Conservation (phyloP, 805 yeast species). For the Saccharomycopsis babjevae region DNA sequence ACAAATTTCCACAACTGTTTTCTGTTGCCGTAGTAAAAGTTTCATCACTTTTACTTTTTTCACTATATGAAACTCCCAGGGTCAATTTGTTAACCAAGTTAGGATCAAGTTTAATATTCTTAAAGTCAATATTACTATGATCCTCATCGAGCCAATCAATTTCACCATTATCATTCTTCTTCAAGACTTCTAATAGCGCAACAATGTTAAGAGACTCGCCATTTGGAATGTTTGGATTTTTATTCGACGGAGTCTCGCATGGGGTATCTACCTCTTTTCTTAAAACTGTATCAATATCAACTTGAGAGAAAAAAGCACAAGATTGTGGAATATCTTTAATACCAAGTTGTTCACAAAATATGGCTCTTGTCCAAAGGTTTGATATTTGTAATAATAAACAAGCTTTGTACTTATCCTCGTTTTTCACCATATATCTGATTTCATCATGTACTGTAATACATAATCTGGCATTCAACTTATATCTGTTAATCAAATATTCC, state of each 20-base stretch:
- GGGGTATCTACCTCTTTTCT: slow-evolving; percentile 90
- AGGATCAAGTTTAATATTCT: slow-evolving; percentile 2
- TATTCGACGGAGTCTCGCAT: slow-evolving; percentile 86
- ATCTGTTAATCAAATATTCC: slow-evolving; percentile 66
- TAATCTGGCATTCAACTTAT: slow-evolving; percentile 62
- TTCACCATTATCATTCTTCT: neutral
- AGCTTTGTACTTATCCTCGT: slow-evolving; percentile 62
- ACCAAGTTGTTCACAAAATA: slow-evolving; percentile 89
- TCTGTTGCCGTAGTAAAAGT: neutral
- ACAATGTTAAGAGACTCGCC: slow-evolving; percentile 70
- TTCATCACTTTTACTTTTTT: neutral
- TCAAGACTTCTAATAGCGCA: slow-evolving; percentile 33
- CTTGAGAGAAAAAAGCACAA: slow-evolving; percentile 90
- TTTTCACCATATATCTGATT: slow-evolving; percentile 66
- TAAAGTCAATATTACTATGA: slow-evolving; percentile 4
- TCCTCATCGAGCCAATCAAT: slow-evolving; percentile 4
- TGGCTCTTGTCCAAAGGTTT: slow-evolving; percentile 92
- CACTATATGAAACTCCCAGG: neutral
- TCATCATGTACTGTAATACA: slow-evolving; percentile 93
- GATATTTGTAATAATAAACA: slow-evolving; percentile 81
- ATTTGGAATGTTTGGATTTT: slow-evolving; percentile 47
- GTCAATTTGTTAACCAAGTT: neutral
- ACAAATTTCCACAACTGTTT: slow-evolving; percentile 2
- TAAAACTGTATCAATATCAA: slow-evolving; percentile 80
- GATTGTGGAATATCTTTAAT: slow-evolving; percentile 85